These are phyloP conservation scores for Leccinum disarticulatum DNA, from an alignment of 768 basidiomycete genomes.

Conservation along the genomic window DNA sequence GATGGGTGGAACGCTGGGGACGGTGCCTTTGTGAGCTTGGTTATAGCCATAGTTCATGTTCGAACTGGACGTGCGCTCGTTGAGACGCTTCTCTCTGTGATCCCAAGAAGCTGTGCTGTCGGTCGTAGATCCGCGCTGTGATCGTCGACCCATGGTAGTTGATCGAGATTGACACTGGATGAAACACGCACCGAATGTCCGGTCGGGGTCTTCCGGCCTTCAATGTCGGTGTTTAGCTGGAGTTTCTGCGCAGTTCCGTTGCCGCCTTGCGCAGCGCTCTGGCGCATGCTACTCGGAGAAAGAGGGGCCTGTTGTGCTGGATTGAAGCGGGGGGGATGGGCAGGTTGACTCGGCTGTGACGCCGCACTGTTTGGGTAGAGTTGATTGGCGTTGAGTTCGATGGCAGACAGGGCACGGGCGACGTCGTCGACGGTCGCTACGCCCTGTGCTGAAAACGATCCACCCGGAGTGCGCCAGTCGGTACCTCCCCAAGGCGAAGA, in stretches of 20 bases:
- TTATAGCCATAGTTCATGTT: constrained; percentile 66
- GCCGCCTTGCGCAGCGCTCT: constrained; percentile 38
- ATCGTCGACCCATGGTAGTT: constrained; percentile 33
- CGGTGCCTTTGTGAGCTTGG: constrained; percentile 34
- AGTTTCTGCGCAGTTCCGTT: constrained; percentile 46
- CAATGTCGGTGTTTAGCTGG: constrained; percentile 61
- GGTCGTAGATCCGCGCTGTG: constrained; percentile 35
- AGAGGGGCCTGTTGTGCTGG: constrained; percentile 41
- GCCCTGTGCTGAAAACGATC: constrained; percentile 30
- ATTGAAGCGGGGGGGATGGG: constrained; percentile 72
- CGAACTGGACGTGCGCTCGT: constrained; percentile 62
- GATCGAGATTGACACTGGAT: constrained; percentile 40
- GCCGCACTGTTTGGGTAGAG: constrained; percentile 31
- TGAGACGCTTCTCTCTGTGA: constrained; percentile 58
- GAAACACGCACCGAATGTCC: constrained; percentile 51
- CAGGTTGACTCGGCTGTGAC: constrained; percentile 49
- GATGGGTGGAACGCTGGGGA: constrained; percentile 72
- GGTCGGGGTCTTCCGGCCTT: constrained; percentile 63
- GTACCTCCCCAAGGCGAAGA: constrained; percentile 63
- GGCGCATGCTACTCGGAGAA: constrained; percentile 38
- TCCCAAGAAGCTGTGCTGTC: constrained; percentile 53
- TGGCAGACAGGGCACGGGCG: constrained; percentile 64
- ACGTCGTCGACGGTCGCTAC: constrained; percentile 65
- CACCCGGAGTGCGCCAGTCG: constrained; percentile 57
- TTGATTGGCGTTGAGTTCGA: constrained; percentile 52